A percentile compares a stretch with the other conserved stretches of the same genome.
phyloP scores from a whole-genome alignment of 139 green algal species.

The Coelastrella sp. region DNA sequence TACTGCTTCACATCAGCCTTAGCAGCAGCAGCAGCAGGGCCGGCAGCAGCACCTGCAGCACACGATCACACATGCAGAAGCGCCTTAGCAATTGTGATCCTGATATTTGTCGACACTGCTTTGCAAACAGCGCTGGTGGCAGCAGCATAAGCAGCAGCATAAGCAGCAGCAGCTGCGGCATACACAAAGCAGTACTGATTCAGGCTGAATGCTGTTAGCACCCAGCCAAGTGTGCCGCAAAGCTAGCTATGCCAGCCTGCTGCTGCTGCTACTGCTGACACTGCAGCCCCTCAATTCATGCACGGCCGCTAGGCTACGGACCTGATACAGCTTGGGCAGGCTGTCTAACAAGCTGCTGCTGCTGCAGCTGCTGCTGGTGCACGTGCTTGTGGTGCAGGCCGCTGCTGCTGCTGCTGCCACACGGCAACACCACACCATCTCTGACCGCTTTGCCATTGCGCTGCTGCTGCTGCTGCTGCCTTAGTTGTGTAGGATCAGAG shows the following conservation, averaged over 20 bases:
- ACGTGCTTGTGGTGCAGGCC: background rate
- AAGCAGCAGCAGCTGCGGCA: background rate
- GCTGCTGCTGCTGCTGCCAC: background rate
- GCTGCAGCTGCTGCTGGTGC: too few relatives aligned
- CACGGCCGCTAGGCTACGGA: too few relatives aligned
- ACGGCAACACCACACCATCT: background rate
- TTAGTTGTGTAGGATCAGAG: background rate
- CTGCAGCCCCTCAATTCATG: too few relatives aligned
- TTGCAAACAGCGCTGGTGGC: background rate
- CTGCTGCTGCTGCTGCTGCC: background rate
- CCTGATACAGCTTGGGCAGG: too few relatives aligned
- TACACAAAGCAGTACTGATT: background rate
- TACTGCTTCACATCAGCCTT: constrained; percentile 57
- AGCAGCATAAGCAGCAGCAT: constrained; percentile 16
- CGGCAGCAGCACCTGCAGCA: background rate
- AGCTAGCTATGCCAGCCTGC: too few relatives aligned
- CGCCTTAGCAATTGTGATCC: background rate
- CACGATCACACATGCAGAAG: background rate
- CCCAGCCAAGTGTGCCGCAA: background rate
- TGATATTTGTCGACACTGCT: too few relatives aligned
- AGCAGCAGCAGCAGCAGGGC: background rate
- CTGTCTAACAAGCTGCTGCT: too few relatives aligned
- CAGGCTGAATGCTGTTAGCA: background rate
- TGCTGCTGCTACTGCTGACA: too few relatives aligned
- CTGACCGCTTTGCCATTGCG: background rate